Conservation (phyloP, 2,329 filamentous ascomycete genomes). For the Akanthomyces dipterigenus region DNA sequence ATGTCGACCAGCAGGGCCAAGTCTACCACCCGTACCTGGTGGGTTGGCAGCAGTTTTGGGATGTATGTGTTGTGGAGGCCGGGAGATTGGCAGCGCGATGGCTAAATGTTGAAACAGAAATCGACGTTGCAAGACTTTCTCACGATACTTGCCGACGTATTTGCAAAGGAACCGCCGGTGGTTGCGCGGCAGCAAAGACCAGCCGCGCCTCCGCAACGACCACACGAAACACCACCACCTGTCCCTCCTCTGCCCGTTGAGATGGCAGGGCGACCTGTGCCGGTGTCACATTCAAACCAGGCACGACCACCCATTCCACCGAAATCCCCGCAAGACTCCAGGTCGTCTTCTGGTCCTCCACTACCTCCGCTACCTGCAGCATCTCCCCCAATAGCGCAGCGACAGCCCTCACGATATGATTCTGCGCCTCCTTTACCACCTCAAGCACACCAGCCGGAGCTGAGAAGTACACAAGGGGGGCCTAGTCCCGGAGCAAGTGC, state of each 20-base stretch:
- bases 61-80: slow-evolving; percentile 53
- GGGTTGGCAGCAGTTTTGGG: slow-evolving; percentile 82
- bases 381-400: slow-evolving; percentile 15
- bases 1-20: slow-evolving; percentile 87
- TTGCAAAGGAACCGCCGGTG: slow-evolving; percentile 91
- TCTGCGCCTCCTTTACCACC: slow-evolving; percentile 40
- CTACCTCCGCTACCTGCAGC: slow-evolving; percentile 23
- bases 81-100: not conserved
- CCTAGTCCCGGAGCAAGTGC: not conserved
- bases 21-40: slow-evolving; percentile 95
- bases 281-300: slow-evolving; percentile 27
- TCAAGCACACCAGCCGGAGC: slow-evolving; percentile 18
- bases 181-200: slow-evolving; percentile 60
- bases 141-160: slow-evolving; percentile 74
- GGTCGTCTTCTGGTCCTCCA: slow-evolving; percentile 22
- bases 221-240: slow-evolving; percentile 49
- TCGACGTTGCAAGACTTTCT: slow-evolving; percentile 79
- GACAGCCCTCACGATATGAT: slow-evolving; percentile 37
- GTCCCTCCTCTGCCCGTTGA: slow-evolving; percentile 67
- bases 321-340: slow-evolving; percentile 35
- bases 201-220: slow-evolving; percentile 26
- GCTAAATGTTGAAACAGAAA: slow-evolving; percentile 47
- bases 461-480: not conserved
- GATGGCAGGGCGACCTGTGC: slow-evolving; percentile 38
- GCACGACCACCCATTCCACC: slow-evolving; percentile 47